Evolutionary conservation across 108 stramenopile genomes (phyloP), one percentile per base, ranked within the genome.

Genomic region (Nitzschia sp.): DNA sequence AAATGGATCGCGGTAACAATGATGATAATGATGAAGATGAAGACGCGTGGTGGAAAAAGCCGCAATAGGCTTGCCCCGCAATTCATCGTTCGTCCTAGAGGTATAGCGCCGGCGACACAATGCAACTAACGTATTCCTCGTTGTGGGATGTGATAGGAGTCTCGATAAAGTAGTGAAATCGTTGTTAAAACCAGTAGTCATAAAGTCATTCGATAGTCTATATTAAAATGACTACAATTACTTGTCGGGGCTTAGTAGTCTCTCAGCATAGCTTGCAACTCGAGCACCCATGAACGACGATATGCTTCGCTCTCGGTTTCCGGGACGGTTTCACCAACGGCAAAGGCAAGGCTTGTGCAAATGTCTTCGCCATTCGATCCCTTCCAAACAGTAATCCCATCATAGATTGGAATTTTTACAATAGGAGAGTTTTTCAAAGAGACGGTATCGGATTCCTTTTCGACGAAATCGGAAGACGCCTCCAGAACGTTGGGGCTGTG

Each of bases 1-100:
- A 38, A 23, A 76, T 76, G 75, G 75, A 76, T 47, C 62, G 72
- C 26, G 71, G 71, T 24, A 51, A 35, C 19, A 32, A 23, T n/a
- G 54, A 47, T 13, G 48, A 54, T 32, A 13, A 19, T 1, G 66
- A 67, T 28, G 63, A 65, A 2, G 72, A 73, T n/a, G 59, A 59
- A 15, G 72, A 73, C 33, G 19, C 53, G 8, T 73, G 72, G 72
- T 73, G 72, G 72, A 59, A 70, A 48, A 25, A 59, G 21, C 45
- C 45, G 46, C 19, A 46, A 47, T 58, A 70, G n/a, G n/a, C n/a
- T n/a, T n/a, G n/a, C n/a, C n/a, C n/a, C n/a, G n/a, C n/a, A n/a
- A n/a, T n/a, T n/a, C n/a, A n/a, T n/a, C n/a, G n/a, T n/a, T n/a
- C n/a, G n/a, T n/a, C n/a, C n/a, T n/a, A n/a, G n/a, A n/a, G n/a